Conservation (phyloP, 495 filamentous ascomycete genomes). For the Annulohypoxylon bovei region DNA sequence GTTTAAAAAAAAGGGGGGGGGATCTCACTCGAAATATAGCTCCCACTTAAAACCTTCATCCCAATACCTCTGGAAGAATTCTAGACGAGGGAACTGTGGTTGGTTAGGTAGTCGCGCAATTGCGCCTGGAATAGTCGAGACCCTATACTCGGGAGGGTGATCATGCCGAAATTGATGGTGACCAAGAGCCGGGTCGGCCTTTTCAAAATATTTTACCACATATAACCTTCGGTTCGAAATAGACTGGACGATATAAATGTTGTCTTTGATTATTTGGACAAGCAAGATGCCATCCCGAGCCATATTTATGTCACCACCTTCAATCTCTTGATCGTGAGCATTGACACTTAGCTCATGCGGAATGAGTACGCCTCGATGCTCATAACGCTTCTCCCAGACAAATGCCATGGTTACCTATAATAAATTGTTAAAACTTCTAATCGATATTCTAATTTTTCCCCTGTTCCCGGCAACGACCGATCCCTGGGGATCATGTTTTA, state of each 20-base stretch:
- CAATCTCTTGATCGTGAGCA: too few species aligned
- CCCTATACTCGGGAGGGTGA: too few species aligned
- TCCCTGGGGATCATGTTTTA: too few species aligned
- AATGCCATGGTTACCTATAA: too few species aligned
- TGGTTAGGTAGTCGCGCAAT: too few species aligned
- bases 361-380: too few species aligned
- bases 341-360: too few species aligned
- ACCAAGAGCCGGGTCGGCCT: not conserved
- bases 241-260: not conserved
- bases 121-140: not conserved
- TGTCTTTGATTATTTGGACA: not conserved
- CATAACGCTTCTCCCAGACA: too few species aligned
- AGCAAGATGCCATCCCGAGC: not conserved
- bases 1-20: not conserved
- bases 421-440: not conserved
- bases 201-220: not conserved
- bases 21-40: constrained; percentile 13
- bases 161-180: too few species aligned
- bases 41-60: not conserved
- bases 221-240: not conserved
- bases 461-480: too few species aligned
- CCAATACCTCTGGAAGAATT: not conserved
- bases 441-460: not conserved
- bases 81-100: too few species aligned
- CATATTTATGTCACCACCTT: not conserved